A percentile compares a stretch with the other conserved stretches of the same genome.
These are phyloP conservation scores for Bolboschoenus planiculmis DNA, from an alignment of 176 grass and related monocot genomes.

Conservation along the genomic window DNA sequence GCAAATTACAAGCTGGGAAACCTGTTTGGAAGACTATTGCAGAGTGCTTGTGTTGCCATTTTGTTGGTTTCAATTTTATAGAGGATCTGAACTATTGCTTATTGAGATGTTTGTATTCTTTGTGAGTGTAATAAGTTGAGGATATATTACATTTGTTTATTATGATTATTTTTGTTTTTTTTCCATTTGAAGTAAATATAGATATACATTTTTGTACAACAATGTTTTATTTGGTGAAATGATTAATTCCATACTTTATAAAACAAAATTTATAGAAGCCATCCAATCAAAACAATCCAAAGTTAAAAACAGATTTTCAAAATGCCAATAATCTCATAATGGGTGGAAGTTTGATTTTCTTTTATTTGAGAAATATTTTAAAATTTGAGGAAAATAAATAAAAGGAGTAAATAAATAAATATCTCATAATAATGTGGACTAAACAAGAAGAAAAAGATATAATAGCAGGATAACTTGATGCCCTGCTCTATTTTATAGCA, in stretches of 20 bases:
- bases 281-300: background rate
- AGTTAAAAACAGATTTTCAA: background rate
- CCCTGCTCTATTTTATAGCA: background rate
- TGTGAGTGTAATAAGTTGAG: constrained; percentile 18
- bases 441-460: background rate
- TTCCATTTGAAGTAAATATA: background rate
- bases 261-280: background rate
- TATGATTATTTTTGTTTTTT: background rate
- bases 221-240: background rate
- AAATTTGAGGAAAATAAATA: background rate
- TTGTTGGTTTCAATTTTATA: constrained; percentile 16
- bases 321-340: background rate
- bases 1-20: constrained; percentile 10
- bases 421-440: background rate
- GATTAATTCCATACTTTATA: background rate
- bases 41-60: constrained; percentile 14
- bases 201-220: background rate
- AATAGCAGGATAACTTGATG: constrained; percentile 11
- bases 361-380: background rate
- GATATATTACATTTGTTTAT: constrained; percentile 12
- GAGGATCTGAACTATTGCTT: constrained; percentile 7
- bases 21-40: background rate
- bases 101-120: constrained; percentile 21
- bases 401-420: background rate
- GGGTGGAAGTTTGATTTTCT: background rate